Conservation (phyloP, 192 early-diverging fungal species). For the Backusella westeae region DNA sequence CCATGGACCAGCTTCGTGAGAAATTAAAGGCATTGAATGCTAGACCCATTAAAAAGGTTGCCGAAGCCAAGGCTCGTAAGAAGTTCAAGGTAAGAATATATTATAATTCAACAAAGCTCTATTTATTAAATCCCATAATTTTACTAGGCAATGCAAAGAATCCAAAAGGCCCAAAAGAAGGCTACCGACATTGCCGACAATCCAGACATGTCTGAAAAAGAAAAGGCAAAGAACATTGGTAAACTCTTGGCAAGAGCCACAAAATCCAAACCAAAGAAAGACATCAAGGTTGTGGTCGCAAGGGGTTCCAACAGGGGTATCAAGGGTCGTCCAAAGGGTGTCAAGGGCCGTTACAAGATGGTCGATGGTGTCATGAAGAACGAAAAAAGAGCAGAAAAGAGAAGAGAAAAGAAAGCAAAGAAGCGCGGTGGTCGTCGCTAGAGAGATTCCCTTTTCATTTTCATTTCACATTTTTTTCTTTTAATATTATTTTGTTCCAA, state of each 20-base stretch:
- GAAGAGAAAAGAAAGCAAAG: slow-evolving; percentile 63
- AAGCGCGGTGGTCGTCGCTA: slow-evolving; percentile 32
- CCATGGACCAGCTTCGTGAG: slow-evolving; percentile 79
- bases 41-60: slow-evolving; percentile 98
- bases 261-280: slow-evolving; percentile 77
- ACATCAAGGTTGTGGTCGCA: slow-evolving; percentile 90
- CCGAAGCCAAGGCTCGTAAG: slow-evolving; percentile 97
- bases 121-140: not conserved
- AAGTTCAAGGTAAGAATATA: slow-evolving; percentile 61
- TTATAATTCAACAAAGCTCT: not conserved
- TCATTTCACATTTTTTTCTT: not conserved
- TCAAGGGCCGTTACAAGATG: slow-evolving; percentile 96
- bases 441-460: not conserved
- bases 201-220: slow-evolving; percentile 86
- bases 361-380: slow-evolving; percentile 97
- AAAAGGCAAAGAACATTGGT: slow-evolving; percentile 79
- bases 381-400: slow-evolving; percentile 84
- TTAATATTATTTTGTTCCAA: not conserved
- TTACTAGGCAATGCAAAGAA: slow-evolving; percentile 54
- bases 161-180: slow-evolving; percentile 87
- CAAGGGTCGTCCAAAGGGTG: slow-evolving; percentile 92
- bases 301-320: slow-evolving; percentile 74
- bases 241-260: slow-evolving; percentile 81
- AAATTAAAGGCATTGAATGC: slow-evolving; percentile 89
- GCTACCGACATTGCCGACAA: slow-evolving; percentile 81